A percentile compares a stretch with the other conserved stretches of the same genome.
phyloP scores from a whole-genome alignment of 164 flowering plant species.

The Aristolochia contorta region DNA sequence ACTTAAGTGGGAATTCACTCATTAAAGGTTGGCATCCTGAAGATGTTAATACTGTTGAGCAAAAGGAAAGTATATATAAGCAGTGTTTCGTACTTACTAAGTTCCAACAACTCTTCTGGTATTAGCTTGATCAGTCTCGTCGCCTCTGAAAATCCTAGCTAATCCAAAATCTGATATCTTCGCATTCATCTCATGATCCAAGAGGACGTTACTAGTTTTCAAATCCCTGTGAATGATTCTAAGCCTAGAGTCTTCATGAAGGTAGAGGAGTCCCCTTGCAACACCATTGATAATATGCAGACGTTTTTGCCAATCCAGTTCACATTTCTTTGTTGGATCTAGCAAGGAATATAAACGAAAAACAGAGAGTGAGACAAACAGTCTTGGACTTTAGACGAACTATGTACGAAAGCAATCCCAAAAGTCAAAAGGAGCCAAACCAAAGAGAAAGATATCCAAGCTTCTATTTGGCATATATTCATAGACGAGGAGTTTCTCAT shows the following conservation, averaged over 20 bases:
- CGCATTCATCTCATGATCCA: conserved; percentile 36
- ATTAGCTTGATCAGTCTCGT: conserved; percentile 12
- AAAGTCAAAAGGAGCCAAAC: too few species aligned
- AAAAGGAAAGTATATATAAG: not conserved
- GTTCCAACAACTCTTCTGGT: conserved; percentile 22
- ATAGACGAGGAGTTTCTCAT: conserved; percentile 30
- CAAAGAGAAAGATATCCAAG: conserved; percentile 14
- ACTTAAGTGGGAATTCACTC: not conserved
- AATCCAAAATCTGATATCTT: conserved; percentile 45
- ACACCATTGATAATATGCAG: conserved; percentile 27
- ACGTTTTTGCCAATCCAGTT: conserved; percentile 19
- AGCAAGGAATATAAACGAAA: not conserved
- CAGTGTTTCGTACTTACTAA: conserved; percentile 6
- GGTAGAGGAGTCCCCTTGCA: conserved; percentile 45
- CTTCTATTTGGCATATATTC: conserved; percentile 29
- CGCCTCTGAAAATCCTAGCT: conserved; percentile 29
- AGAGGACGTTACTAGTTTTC: conserved; percentile 40
- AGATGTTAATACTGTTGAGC: too few species aligned
- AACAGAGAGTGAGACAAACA: not conserved
- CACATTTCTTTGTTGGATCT: not conserved
- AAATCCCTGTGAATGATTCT: conserved; percentile 47
- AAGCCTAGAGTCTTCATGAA: conserved; percentile 49
- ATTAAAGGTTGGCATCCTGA: not conserved
- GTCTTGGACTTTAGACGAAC: conserved; percentile 13
- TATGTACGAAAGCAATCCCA: too few species aligned